Conservation (phyloP, 2,329 filamentous ascomycete species). For the Curvularia sp. region DNA sequence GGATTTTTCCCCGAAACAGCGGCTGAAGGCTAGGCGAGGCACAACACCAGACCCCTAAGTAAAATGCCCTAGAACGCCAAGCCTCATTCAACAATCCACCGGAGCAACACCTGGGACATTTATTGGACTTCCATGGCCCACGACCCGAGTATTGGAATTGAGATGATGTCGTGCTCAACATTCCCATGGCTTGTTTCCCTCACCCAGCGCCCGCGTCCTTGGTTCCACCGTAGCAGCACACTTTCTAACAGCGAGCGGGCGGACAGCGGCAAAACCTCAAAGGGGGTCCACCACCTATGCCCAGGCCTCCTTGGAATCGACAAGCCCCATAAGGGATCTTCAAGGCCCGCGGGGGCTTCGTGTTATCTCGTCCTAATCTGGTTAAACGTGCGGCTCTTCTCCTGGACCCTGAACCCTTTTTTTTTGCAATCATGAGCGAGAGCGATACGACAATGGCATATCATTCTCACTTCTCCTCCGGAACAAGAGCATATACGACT, state of each 20-base stretch:
- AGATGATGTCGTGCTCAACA: not conserved
- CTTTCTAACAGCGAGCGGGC: not conserved
- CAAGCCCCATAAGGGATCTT: conserved; percentile 27
- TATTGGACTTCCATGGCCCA: not conserved
- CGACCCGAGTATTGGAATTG: too few relatives aligned
- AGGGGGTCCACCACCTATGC: conserved; percentile 9
- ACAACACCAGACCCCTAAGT: not conserved
- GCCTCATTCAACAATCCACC: not conserved
- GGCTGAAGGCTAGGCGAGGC: not conserved
- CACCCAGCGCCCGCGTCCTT: not conserved
- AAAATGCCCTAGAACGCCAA: not conserved
- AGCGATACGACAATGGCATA: not conserved
- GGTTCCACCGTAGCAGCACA: not conserved
- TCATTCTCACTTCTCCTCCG: not conserved
- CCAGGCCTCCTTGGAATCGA: conserved; percentile 23
- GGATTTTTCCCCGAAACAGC: conserved; percentile 1
- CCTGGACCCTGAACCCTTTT: conserved; percentile 22
- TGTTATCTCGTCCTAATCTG: conserved; percentile 24
- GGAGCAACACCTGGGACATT: not conserved
- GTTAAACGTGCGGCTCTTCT: conserved; percentile 33
- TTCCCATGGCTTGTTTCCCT: not conserved
- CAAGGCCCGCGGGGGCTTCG: conserved; percentile 26
- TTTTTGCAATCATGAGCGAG: not conserved
- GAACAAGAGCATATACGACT: not conserved
- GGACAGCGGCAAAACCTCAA: conserved; percentile 5